Evolutionary conservation across 345 rosid genomes (phyloP).

Genomic region (Atalantia buxifolia): DNA sequence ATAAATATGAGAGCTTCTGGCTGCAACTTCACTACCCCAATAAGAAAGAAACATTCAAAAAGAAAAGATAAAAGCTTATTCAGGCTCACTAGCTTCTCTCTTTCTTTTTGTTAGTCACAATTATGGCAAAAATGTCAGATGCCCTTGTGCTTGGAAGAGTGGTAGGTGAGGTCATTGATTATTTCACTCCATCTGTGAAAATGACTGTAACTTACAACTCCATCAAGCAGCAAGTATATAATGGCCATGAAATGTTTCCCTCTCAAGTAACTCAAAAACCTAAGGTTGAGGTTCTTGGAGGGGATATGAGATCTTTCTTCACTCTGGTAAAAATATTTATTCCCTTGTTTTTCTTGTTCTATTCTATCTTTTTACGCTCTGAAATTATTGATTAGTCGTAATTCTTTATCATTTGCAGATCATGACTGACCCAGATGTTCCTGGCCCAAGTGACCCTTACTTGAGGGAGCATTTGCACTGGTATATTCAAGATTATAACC

Average conservation of each 20-base stretch:
- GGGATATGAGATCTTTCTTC: slow-evolving; percentile 89
- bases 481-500: slow-evolving; percentile 25
- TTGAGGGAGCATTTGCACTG: slow-evolving; percentile 93
- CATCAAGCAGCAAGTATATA: slow-evolving; percentile 74
- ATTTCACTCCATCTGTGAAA: slow-evolving; percentile 52
- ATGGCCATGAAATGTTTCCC: slow-evolving; percentile 88
- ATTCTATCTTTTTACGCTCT: not conserved
- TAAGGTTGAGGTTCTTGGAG: slow-evolving; percentile 82
- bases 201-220: slow-evolving; percentile 66
- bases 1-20: slow-evolving; percentile 27
- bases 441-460: slow-evolving; percentile 97
- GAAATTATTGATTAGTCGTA: not conserved
- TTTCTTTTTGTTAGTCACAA: not conserved
- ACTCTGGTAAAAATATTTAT: slow-evolving; percentile 60
- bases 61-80: not conserved
- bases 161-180: slow-evolving; percentile 82
- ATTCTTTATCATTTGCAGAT: slow-evolving; percentile 37
- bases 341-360: not conserved
- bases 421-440: slow-evolving; percentile 99
- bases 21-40: not conserved
- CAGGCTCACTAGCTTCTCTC: not conserved
- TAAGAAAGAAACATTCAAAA: slow-evolving; percentile 10
- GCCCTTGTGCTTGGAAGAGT: slow-evolving; percentile 90
- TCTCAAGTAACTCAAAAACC: slow-evolving; percentile 71
- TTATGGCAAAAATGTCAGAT: slow-evolving; percentile 56